Evolutionary conservation across 352 stramenopile species (phyloP), one percentile per base, ranked within the genome.

Genomic region (Phytophthora brassicae): DNA sequence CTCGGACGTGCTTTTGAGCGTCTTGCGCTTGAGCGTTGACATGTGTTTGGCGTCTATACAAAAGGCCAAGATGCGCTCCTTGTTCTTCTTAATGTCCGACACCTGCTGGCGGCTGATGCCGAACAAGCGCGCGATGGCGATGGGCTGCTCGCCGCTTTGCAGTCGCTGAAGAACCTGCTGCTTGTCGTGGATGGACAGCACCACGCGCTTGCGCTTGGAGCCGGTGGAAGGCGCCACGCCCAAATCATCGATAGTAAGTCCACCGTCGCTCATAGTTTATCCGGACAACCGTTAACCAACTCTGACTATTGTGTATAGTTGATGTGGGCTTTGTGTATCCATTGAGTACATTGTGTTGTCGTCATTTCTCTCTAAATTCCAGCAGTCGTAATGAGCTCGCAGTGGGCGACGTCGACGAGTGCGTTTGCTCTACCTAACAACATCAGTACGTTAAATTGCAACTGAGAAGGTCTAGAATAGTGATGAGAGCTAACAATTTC

Each of bases 31-130:
- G 50, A 94, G 66, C 20, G 69, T 90, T 1, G 77, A 83, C 26
- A 90, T 60, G 50, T 92, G 81, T 50, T 90, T 89, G 47, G 83
- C 85, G 46, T 94, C 79, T 3, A 81, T 64, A 39, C 85, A 94
- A 41, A 89, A 91, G 43, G 77, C 72, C 54, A 94, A 52, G 53
- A 94, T 94, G 29, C 85, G 72, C 8, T 88, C 79, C 36, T 72
- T 72, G 72, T 94, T 94, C 64, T 92, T 94, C 70, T 94, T 94
- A 57, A 94, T 92, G 60, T 94, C 85, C 14, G 83, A 92, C 9
- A 94, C 78, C 62, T 94, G 85, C 62, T 94, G 85, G 1, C 85
- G 77, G 41, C 75, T 89, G 60, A 94, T 94, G 31, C 75, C 80
- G 54, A 89, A 89, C 20, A 72, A 52, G 0, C 68, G 65, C 8